Conservation (phyloP, 306 rosid genomes). For the Quercus wislizeni region DNA sequence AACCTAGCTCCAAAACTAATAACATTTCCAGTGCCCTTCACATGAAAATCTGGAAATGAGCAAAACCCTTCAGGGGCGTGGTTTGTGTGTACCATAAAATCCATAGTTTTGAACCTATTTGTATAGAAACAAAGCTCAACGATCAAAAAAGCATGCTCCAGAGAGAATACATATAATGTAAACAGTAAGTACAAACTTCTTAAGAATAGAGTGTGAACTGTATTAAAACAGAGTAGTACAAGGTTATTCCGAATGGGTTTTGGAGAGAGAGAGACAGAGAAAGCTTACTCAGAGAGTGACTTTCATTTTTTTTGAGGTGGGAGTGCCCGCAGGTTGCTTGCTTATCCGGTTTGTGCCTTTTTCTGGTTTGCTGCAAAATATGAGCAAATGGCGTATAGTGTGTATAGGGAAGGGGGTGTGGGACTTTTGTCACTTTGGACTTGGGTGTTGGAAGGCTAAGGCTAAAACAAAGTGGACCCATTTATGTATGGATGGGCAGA, state of each 20-base stretch:
- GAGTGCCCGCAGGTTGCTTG: conserved; percentile 22
- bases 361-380: background rate
- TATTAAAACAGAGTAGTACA: background rate
- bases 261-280: background rate
- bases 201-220: background rate
- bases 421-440: too few species aligned
- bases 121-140: conserved; percentile 10
- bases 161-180: background rate
- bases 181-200: background rate
- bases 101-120: conserved; percentile 32
- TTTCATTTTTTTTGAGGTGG: background rate
- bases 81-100: conserved; percentile 33
- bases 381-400: background rate
- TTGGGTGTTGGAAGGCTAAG: background rate
- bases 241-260: background rate
- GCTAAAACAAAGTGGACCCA: background rate
- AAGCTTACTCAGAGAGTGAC: conserved; percentile 12
- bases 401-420: background rate
- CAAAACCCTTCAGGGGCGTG: conserved; percentile 43
- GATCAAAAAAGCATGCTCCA: conserved; percentile 13
- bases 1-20: conserved; percentile 26
- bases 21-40: conserved; percentile 6
- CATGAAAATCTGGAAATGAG: conserved; percentile 40
- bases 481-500: background rate
- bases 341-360: conserved; percentile 26